Evolutionary conservation across 2,329 filamentous ascomycete genomes (phyloP).

Genomic region (Fonsecaea pugnacius): DNA sequence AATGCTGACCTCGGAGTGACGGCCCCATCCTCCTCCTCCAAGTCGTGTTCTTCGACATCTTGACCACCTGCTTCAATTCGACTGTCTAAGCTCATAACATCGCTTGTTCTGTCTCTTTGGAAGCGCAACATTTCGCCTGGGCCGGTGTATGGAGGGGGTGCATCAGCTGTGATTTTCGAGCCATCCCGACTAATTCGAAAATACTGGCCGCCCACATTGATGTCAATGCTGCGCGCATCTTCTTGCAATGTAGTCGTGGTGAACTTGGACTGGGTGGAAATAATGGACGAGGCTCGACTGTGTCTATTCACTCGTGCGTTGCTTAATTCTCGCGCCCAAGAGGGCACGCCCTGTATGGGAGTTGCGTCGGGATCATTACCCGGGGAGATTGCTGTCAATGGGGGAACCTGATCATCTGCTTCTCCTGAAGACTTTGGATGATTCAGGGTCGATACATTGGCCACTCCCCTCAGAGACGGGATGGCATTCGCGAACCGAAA

Average conservation of each 20-base stretch:
- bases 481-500: constrained; percentile 25
- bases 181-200: constrained; percentile 43
- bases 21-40: constrained; percentile 16
- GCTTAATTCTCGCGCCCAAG: constrained; percentile 34
- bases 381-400: background rate
- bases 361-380: constrained; percentile 13
- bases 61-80: constrained; percentile 5
- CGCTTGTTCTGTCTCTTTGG: background rate
- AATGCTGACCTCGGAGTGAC: constrained; percentile 26
- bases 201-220: constrained; percentile 39
- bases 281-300: constrained; percentile 41
- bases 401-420: constrained; percentile 17
- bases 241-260: constrained; percentile 40
- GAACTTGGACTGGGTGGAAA: constrained; percentile 40
- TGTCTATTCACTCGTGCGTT: constrained; percentile 32
- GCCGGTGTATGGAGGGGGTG: constrained; percentile 35
- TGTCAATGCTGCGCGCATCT: constrained; percentile 40
- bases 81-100: constrained; percentile 2
- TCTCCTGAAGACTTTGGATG: constrained; percentile 10
- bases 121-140: constrained; percentile 25
- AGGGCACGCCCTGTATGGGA: constrained; percentile 17
- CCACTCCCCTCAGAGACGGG: constrained; percentile 11
- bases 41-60: constrained; percentile 8
- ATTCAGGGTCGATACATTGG: background rate
- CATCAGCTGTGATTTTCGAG: constrained; percentile 38